phyloP scores from a whole-genome alignment of 768 basidiomycete species.

The Leccinum disarticulatum region DNA sequence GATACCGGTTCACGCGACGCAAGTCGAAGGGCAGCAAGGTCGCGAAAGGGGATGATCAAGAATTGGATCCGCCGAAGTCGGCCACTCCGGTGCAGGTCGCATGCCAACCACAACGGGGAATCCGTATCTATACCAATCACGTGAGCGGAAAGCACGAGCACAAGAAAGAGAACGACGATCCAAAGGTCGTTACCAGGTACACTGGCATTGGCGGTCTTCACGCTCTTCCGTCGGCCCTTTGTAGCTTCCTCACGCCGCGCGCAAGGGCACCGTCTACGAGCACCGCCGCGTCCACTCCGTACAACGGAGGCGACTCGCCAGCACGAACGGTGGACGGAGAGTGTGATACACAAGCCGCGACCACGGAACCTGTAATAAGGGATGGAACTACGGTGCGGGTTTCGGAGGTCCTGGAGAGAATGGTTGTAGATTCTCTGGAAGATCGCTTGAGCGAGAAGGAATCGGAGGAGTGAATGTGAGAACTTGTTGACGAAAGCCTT shows the following conservation, averaged over 20 bases:
- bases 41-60: neutral
- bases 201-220: neutral
- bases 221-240: slow-evolving; percentile 9
- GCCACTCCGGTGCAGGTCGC: neutral
- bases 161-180: slow-evolving; percentile 8
- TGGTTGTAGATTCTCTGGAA: slow-evolving; percentile 22
- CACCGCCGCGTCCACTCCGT: slow-evolving; percentile 16
- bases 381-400: slow-evolving; percentile 13
- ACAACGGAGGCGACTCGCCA: neutral
- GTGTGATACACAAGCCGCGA: neutral
- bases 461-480: neutral
- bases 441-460: neutral
- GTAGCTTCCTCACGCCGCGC: slow-evolving; percentile 13
- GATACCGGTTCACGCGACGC: slow-evolving; percentile 18
- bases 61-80: neutral
- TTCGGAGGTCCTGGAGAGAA: slow-evolving; percentile 25
- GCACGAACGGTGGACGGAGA: neutral
- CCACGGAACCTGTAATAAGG: neutral
- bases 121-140: neutral
- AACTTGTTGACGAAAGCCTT: neutral
- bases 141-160: neutral
- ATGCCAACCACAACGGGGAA: neutral
- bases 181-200: neutral
- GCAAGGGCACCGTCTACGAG: slow-evolving; percentile 26
- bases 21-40: slow-evolving; percentile 9